Percentiles rank a stretch among this genome's conserved stretches.
phyloP scores from a whole-genome alignment of 139 green algal species.

The Edaphochlamys debaryana region DNA sequence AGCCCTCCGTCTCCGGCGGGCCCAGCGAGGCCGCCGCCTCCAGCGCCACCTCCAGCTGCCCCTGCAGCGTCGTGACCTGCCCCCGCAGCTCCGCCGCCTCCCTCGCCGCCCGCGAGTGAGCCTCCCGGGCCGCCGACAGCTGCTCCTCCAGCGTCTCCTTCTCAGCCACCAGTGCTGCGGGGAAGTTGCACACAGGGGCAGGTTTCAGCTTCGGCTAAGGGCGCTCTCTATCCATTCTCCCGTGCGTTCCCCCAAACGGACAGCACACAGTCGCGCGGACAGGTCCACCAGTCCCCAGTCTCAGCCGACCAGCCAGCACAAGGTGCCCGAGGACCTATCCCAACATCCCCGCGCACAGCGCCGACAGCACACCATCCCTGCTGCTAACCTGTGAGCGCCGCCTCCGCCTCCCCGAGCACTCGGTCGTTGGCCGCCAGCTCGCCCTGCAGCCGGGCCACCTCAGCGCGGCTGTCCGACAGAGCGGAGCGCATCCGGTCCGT shows the following conservation, averaged over 20 bases:
- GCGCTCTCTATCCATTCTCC: too few relatives aligned
- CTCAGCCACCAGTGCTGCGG: slow-evolving; percentile 16
- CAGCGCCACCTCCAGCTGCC: slow-evolving; percentile 1
- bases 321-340: too few relatives aligned
- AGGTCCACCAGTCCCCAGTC: too few relatives aligned
- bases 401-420: slow-evolving; percentile 30
- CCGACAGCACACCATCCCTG: too few relatives aligned
- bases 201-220: too few relatives aligned
- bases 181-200: too few relatives aligned
- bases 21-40: not conserved
- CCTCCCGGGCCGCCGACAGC: not conserved
- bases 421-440: slow-evolving; percentile 33
- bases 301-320: too few relatives aligned
- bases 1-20: not conserved
- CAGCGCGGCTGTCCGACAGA: not conserved
- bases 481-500: not conserved
- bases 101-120: not conserved
- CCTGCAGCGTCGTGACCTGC: slow-evolving; percentile 10
- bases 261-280: too few relatives aligned
- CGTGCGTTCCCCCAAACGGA: too few relatives aligned
- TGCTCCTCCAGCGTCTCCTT: slow-evolving; percentile 8
- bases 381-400: not conserved
- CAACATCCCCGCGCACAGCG: too few relatives aligned
- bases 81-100: not conserved
- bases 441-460: not conserved